Percentiles rank a stretch among this genome's conserved stretches.
Evolutionary conservation across 805 yeast genomes (phyloP).

Genomic region (Candida succiphila): DNA sequence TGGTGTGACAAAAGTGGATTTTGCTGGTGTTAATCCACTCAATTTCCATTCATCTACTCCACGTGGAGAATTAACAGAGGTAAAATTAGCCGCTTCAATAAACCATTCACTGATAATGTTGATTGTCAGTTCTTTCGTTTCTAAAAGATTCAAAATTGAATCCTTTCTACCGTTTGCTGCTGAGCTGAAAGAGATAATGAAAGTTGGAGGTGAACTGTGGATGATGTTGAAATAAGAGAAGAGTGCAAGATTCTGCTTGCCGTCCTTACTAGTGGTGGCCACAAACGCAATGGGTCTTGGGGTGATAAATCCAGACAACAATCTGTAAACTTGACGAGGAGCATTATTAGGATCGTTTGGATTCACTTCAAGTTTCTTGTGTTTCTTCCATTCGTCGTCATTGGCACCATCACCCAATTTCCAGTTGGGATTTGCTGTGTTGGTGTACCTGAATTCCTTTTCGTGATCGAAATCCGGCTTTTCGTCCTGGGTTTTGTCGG

Average conservation of each 20-base stretch:
- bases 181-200: constrained; percentile 37
- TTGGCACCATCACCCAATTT: constrained; percentile 36
- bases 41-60: constrained; percentile 47
- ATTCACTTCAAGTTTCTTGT: constrained; percentile 37
- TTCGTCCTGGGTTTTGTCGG: background rate
- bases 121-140: constrained; percentile 43
- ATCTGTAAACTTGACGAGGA: constrained; percentile 36
- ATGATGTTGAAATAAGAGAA: constrained; percentile 44
- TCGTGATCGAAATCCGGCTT: constrained; percentile 4
- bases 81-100: constrained; percentile 49
- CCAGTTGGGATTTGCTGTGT: constrained; percentile 28
- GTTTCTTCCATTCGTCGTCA: constrained; percentile 31
- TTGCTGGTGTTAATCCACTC: constrained; percentile 39
- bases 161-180: constrained; percentile 35
- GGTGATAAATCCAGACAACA: constrained; percentile 39
- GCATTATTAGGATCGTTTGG: constrained; percentile 32
- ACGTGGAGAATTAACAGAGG: constrained; percentile 35
- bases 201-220: constrained; percentile 48
- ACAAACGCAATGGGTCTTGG: constrained; percentile 58
- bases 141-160: constrained; percentile 36
- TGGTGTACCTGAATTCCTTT: constrained; percentile 3
- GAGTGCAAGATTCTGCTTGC: constrained; percentile 46
- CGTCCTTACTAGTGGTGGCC: constrained; percentile 34
- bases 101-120: constrained; percentile 56
- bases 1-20: constrained; percentile 37